Base-by-base conservation (phyloP, 495 filamentous ascomycete species). In the Umbilicaria muhlenbergii region DNA sequence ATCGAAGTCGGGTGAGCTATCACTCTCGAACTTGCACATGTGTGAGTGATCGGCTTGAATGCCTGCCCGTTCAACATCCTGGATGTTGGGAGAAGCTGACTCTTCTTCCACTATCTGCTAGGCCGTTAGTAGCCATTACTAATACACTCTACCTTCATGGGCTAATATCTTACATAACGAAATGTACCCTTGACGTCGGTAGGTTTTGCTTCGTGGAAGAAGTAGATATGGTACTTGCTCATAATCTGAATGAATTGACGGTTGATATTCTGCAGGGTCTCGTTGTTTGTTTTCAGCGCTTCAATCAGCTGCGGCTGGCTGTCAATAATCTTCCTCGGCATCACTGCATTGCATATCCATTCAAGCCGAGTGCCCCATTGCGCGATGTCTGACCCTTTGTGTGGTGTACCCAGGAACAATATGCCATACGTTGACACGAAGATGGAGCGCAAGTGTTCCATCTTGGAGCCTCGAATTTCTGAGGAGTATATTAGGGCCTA, bases 381-480 rank as follows among this genome's bases (percentile, higher is more conserved):
- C 7, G 86, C 86, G 12, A 82, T 54, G 48, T 84, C 79, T 2
- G 83, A 75, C 0, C 86, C 86, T 37, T 73, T 78, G 54, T 93
- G 86, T 8, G 86, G 86, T n/a, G 86, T 92, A 15, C 86, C 86
- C 28, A 93, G 68, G 54, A 93, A 93, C 17, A 93, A 68, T 24
- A 92, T 77, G 15, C 81, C 85, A 46, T 81, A 93, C 0, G 85
- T 89, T 2, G 83, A 86, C 8, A 88, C 78, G 49, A 75, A 86
- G 18, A 93, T 76, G 5, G 82, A 85, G 19, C 86, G 75, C 5
- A 83, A 68, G 49, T 86, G 77, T 52, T 83, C 73, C n/a, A 77
- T 78, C 50, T 81, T 74, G 42, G 76, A 73, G 32, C 70, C 74
- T 7, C 68, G 71, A 15, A 83, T 59, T 39, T 70, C 79, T 35